Evolutionary conservation across 805 yeast species (phyloP), one percentile per base, ranked within the genome.

Genomic region (Starmerella sirachaensis): DNA sequence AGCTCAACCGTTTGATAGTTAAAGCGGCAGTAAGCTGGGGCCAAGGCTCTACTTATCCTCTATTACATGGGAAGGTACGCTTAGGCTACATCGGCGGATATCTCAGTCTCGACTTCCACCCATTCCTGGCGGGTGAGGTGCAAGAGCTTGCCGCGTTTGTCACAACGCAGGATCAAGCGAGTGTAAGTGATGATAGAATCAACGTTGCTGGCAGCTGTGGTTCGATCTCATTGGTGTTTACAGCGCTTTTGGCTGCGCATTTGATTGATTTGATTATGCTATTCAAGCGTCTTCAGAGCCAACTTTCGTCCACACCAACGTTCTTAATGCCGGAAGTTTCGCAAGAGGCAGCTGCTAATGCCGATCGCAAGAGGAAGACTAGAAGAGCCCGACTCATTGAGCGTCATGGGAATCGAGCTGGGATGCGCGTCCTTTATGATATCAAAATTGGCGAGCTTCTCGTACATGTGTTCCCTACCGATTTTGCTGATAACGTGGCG

Each of bases 161-260:
- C 14, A 76, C 69, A 55, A 91, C 88, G 54, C 82, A 78, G 50
- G 71, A 40, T 25, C 11, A 26, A 4, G 18, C 7, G 3, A 14
- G 23, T n/a, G 17, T 57, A 63, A 32, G 70, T 9, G 56, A 74
- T 18, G 94, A 85, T 53, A 70, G 73, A 35, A 58, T 86, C 10
- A 42, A 45, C 13, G 38, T 51, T 12, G 45, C 49, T 11, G 43
- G 43, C 5, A 49, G 51, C 14, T 42, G 77, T 44, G 72, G 65
- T 2, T 61, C 72, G 0, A 64, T 77, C 12, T 72, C 72, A 40
- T 51, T 82, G 2, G 83, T 71, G 50, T 63, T 79, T 42, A 86
- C 97, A 0, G 84, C 94, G 0, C 65, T 91, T 51, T 78, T 93
- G 0, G 91, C 91, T 0, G 77, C 94, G 0, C 84, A 80, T 51